Percentiles rank a stretch among this genome's conserved stretches.
phyloP scores from a whole-genome alignment of 768 basidiomycete species.

The Tulasnella sp. region DNA sequence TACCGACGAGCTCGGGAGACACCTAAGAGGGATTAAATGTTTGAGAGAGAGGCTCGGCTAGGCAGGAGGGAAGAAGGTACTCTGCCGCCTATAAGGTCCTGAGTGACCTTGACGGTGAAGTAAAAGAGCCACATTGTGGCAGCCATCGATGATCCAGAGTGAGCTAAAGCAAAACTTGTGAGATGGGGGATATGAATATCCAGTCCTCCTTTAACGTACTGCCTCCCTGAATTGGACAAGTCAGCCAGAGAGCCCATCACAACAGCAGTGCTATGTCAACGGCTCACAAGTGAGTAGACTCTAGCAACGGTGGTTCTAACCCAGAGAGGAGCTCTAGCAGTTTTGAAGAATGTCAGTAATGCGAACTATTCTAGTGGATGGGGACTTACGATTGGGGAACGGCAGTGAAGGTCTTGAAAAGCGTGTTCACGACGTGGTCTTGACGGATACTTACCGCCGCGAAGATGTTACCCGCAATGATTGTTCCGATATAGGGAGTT shows the following conservation, averaged over 20 bases:
- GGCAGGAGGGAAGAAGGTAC: background rate
- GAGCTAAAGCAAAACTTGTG: background rate
- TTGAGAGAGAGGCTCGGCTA: background rate
- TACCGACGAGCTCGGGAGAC: background rate
- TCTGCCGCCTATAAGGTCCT: background rate
- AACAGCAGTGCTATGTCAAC: background rate
- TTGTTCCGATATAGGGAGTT: background rate
- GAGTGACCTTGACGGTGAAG: slow-evolving; percentile 13
- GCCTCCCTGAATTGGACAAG: background rate
- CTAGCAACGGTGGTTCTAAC: background rate
- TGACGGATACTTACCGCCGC: slow-evolving; percentile 10
- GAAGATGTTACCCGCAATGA: slow-evolving; percentile 10
- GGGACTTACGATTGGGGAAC: slow-evolving; percentile 8
- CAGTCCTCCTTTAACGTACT: slow-evolving; percentile 1
- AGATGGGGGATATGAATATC: too few relatives aligned
- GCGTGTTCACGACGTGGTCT: slow-evolving; percentile 9
- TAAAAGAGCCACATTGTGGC: slow-evolving; percentile 14
- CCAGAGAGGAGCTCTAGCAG: background rate
- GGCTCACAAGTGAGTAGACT: slow-evolving; percentile 1
- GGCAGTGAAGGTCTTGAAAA: slow-evolving; percentile 3
- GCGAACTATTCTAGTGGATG: background rate
- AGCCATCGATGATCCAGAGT: slow-evolving; percentile 14
- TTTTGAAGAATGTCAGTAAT: background rate
- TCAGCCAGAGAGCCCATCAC: background rate
- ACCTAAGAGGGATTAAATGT: background rate